These are phyloP conservation scores for Carex littledalei DNA, from an alignment of 176 grass and related monocot genomes.

Conservation along the genomic window DNA sequence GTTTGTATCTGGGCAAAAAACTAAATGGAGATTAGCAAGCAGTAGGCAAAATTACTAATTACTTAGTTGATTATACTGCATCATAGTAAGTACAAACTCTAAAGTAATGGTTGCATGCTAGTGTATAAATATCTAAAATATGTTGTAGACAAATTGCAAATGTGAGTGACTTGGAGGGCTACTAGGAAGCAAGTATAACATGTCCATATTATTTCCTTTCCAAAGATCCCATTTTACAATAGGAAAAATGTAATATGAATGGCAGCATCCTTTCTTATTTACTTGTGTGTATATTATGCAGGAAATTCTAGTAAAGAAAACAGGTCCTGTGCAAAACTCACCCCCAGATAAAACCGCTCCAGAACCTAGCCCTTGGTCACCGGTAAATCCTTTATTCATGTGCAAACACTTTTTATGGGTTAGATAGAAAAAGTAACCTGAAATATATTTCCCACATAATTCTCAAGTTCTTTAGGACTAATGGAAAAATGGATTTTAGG, in stretches of 20 bases:
- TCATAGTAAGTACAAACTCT: not conserved
- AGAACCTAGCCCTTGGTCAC: conserved; percentile 83
- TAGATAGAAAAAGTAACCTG: not conserved
- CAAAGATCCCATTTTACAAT: not conserved
- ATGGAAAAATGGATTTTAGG: not conserved
- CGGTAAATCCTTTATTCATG: conserved; percentile 38
- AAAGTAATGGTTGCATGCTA: not conserved
- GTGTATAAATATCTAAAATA: not conserved
- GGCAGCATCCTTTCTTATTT: not conserved
- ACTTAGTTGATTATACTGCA: not conserved
- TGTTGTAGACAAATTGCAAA: too few species aligned
- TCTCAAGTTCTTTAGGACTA: not conserved
- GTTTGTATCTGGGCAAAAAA: too few species aligned
- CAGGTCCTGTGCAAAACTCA: conserved; percentile 77
- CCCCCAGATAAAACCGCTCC: conserved; percentile 56
- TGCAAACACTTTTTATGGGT: not conserved
- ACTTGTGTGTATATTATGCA: conserved; percentile 26
- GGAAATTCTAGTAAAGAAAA: conserved; percentile 81
- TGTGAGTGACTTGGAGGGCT: not conserved
- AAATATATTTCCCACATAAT: not conserved
- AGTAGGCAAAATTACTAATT: not conserved
- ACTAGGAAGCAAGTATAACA: too few species aligned
- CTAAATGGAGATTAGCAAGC: too few species aligned
- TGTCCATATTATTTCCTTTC: too few species aligned
- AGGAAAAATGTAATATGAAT: not conserved